Evolutionary conservation across 805 yeast genomes (phyloP).

Genomic region (Maudiozyma turicensis): DNA sequence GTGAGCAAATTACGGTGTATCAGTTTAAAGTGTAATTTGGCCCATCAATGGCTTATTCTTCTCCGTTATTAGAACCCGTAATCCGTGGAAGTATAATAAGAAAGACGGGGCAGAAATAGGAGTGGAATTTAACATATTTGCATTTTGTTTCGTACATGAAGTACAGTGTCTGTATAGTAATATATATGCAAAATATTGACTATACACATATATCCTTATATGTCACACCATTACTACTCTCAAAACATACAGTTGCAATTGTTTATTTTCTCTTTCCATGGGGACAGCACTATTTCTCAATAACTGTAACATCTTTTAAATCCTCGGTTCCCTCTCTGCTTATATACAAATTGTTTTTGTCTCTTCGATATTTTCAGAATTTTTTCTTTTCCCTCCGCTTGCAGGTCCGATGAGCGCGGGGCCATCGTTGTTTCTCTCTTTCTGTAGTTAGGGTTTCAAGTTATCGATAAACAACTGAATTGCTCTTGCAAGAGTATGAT

Average conservation of each 20-base stretch:
- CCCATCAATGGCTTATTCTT: slow-evolving; percentile 42
- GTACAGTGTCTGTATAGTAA: background rate
- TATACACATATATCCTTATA: background rate
- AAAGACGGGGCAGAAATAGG: slow-evolving; percentile 58
- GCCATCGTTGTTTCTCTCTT: too few species aligned
- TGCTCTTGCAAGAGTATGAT: too few species aligned
- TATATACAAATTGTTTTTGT: too few species aligned
- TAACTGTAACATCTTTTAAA: too few species aligned
- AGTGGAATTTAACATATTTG: slow-evolving; percentile 23
- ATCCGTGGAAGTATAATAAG: slow-evolving; percentile 32
- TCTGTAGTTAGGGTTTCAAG: too few species aligned
- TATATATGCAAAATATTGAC: background rate
- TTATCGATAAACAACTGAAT: too few species aligned
- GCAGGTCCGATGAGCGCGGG: too few species aligned
- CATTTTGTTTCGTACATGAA: background rate
- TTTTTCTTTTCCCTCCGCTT: too few species aligned
- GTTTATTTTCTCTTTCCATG: background rate
- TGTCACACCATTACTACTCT: background rate
- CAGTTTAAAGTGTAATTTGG: slow-evolving; percentile 31
- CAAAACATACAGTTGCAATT: background rate
- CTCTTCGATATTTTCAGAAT: too few species aligned
- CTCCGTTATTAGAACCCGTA: slow-evolving; percentile 56
- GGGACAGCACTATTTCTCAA: background rate
- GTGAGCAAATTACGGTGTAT: slow-evolving; percentile 35
- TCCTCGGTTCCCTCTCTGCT: too few species aligned